Evolutionary conservation across 1,139 yeast species (phyloP).

Genomic region (Pichia sp.): DNA sequence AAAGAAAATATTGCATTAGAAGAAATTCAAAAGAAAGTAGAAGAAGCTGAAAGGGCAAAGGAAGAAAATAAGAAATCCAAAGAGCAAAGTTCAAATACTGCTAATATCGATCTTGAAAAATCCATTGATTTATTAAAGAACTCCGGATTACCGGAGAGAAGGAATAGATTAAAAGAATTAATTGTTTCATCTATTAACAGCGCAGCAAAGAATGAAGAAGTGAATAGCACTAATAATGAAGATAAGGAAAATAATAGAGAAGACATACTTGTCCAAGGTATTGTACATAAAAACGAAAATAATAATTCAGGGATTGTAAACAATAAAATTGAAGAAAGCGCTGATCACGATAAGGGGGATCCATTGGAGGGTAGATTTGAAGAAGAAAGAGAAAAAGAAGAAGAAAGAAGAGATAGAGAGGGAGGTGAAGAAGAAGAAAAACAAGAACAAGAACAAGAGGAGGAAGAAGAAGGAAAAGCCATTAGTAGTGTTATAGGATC

Average conservation of each 20-base stretch:
- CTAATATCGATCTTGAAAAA: slow-evolving; percentile 62
- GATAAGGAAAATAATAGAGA: background rate
- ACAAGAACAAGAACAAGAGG: too few species aligned
- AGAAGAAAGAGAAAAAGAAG: background rate
- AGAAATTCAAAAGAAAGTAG: slow-evolving; percentile 72
- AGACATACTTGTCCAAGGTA: too few species aligned
- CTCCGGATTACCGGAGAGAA: slow-evolving; percentile 54
- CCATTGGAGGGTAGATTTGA: too few species aligned
- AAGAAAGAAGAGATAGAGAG: background rate
- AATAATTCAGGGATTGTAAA: too few species aligned
- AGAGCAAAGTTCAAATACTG: slow-evolving; percentile 26
- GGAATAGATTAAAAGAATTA: slow-evolving; percentile 15
- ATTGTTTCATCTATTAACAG: slow-evolving; percentile 13
- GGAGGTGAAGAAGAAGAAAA: background rate
- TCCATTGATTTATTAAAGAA: slow-evolving; percentile 66
- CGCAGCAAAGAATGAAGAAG: slow-evolving; percentile 4
- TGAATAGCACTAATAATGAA: background rate
- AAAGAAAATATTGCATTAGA: slow-evolving; percentile 72
- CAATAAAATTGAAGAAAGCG: too few species aligned
- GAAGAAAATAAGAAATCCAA: slow-evolving; percentile 38
- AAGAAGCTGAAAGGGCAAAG: slow-evolving; percentile 61
- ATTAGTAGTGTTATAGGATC: background rate
- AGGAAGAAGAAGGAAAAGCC: background rate
- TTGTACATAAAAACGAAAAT: too few species aligned
- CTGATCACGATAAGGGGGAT: too few species aligned